Evolutionary conservation across 495 filamentous ascomycete species (phyloP), one percentile per base, ranked within the genome.

Genomic region (Evansstolkia leycettana): DNA sequence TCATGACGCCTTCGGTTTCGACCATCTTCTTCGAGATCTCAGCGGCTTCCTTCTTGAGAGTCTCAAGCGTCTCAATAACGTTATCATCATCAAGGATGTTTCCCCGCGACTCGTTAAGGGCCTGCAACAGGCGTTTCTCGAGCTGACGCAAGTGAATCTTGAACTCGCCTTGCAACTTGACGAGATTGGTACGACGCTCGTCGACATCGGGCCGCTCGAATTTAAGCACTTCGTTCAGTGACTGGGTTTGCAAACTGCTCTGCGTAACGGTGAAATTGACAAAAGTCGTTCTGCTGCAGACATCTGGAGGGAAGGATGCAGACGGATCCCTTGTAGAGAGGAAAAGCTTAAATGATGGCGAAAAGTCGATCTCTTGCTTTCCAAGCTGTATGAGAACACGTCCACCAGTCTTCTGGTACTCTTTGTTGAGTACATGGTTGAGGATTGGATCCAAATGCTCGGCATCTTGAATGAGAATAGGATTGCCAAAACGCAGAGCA

Each of bases 191-290:
- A 31, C 90, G 80, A 37, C 89, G 73, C 60, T 93, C 82, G 52
- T 99, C 90, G n/a, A 99, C 87, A 61, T 99, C 90, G 16, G 92
- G 88, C 31, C 92, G 76, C 67, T 99, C 90, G 28, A 84, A 92
- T 54, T 95, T 96, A 47, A 99, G 67, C 14, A 95, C 88, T 38
- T 96, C 85, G 43, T 94, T 94, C 42, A 99, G 68, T 2, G 89
- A 94, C 63, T 96, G 90, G 8, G 90, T 95, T 57, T 94, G 89
- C 51, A 99, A 69, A 67, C 89, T 95, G 71, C 90, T 95, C 55
- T 95, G 89, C 6, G 90, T 99, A 36, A 99, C 87, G 2, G 90
- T 96, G 49, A 99, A 99, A 57, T 99, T 99, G 69, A 99, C 90
- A 58, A 99, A 92, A 0, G 90, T 99, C 9, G 90, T 95, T 38